Evolutionary conservation across 2,329 filamentous ascomycete species (phyloP).

Genomic region (Bipolaris oryzae): DNA sequence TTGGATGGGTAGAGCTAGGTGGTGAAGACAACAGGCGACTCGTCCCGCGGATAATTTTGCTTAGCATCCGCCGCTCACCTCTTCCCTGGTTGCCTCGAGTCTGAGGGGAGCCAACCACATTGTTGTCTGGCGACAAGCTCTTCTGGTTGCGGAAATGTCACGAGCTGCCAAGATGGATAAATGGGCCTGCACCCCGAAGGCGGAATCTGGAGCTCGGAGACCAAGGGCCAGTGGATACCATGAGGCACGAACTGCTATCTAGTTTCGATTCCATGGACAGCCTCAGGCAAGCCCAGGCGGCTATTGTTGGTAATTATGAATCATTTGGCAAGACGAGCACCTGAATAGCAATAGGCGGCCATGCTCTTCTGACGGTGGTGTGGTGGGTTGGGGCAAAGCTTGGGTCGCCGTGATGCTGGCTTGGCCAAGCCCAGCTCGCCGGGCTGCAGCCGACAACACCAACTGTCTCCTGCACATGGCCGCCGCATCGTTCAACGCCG

Average conservation of each 20-base stretch:
- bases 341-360: not conserved
- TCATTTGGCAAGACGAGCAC: not conserved
- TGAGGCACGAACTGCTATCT: not conserved
- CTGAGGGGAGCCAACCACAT: conserved; percentile 3
- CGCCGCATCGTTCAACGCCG: not conserved
- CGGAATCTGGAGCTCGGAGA: conserved; percentile 3
- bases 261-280: not conserved
- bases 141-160: conserved; percentile 12
- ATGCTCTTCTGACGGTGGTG: not conserved
- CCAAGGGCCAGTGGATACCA: not conserved
- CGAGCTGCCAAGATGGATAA: conserved; percentile 26
- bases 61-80: conserved; percentile 14
- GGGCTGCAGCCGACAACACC: not conserved
- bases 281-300: not conserved
- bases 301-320: not conserved
- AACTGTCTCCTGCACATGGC: not conserved
- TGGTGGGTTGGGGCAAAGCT: not conserved
- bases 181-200: conserved; percentile 19
- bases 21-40: conserved; percentile 13
- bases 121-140: conserved; percentile 6
- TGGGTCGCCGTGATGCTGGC: not conserved
- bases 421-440: not conserved
- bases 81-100: conserved; percentile 1
- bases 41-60: conserved; percentile 19
- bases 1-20: not conserved